Conservation (phyloP, 352 stramenopile species). For the Phytopythium aichiense region DNA sequence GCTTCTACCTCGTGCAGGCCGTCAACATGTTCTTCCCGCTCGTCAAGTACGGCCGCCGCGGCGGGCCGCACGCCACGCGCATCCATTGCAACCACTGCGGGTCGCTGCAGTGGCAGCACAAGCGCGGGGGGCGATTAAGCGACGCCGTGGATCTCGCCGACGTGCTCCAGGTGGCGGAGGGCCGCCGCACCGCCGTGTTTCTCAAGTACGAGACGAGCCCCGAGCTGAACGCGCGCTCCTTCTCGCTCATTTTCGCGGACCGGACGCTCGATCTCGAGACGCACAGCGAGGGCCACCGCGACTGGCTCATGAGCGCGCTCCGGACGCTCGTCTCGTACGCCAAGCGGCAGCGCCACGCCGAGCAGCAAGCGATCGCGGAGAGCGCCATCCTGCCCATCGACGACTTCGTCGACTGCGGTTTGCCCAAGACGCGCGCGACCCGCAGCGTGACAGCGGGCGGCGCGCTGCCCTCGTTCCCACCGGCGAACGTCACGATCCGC, state of each 20-base stretch:
- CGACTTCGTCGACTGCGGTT: conserved; percentile 16
- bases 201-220: conserved; percentile 56
- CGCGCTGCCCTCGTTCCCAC: conserved; percentile 5
- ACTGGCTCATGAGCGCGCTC: conserved; percentile 80
- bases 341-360: conserved; percentile 59
- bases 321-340: conserved; percentile 72
- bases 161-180: conserved; percentile 65
- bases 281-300: conserved; percentile 61
- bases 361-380: conserved; percentile 78
- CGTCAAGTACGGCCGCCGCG: conserved; percentile 75
- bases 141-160: conserved; percentile 67
- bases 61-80: conserved; percentile 59
- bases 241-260: conserved; percentile 72
- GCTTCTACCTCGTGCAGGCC: conserved; percentile 81
- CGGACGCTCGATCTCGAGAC: conserved; percentile 82
- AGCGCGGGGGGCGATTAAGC: conserved; percentile 58
- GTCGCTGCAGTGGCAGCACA: conserved; percentile 85
- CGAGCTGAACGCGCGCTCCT: conserved; percentile 46
- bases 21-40: conserved; percentile 86
- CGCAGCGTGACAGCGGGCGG: conserved; percentile 3
- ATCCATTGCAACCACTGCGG: conserved; percentile 81
- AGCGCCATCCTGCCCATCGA: conserved; percentile 37
- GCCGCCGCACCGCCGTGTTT: conserved; percentile 71
- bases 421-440: conserved; percentile 3
- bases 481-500: conserved; percentile 26